A percentile compares a stretch with the other conserved stretches of the same genome.
phyloP scores from a whole-genome alignment of 2,329 filamentous ascomycete genomes.

The Calonectria multiphialidica region DNA sequence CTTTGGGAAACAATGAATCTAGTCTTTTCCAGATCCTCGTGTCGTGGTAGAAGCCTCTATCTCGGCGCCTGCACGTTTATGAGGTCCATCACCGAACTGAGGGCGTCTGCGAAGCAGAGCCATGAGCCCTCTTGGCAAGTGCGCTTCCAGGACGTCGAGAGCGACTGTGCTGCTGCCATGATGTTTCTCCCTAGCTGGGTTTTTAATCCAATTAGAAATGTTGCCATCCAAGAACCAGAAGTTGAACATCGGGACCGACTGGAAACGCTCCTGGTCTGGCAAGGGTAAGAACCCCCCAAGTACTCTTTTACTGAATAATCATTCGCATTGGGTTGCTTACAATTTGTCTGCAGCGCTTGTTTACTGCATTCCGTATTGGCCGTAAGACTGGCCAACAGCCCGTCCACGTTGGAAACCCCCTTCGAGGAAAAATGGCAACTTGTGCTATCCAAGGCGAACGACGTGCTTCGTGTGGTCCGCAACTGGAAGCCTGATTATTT shows the following conservation, averaged over 20 bases:
- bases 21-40: background rate
- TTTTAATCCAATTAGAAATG: background rate
- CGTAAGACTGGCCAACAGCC: background rate
- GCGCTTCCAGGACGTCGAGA: background rate
- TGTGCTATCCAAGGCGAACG: background rate
- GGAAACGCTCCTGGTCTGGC: background rate
- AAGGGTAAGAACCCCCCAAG: background rate
- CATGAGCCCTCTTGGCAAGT: background rate
- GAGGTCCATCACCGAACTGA: background rate
- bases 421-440: background rate
- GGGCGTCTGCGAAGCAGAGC: background rate
- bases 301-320: rapidly evolving
- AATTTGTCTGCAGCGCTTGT: background rate
- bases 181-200: background rate
- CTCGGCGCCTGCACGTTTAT: background rate
- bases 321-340: too few relatives aligned
- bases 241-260: background rate
- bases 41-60: background rate
- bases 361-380: background rate
- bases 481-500: background rate
- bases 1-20: background rate
- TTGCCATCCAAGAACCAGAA: background rate
- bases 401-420: too few relatives aligned
- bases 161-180: background rate
- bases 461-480: background rate